These are phyloP conservation scores for Termitomyces sp. DNA, from an alignment of 768 basidiomycete species.

Conservation along the genomic window DNA sequence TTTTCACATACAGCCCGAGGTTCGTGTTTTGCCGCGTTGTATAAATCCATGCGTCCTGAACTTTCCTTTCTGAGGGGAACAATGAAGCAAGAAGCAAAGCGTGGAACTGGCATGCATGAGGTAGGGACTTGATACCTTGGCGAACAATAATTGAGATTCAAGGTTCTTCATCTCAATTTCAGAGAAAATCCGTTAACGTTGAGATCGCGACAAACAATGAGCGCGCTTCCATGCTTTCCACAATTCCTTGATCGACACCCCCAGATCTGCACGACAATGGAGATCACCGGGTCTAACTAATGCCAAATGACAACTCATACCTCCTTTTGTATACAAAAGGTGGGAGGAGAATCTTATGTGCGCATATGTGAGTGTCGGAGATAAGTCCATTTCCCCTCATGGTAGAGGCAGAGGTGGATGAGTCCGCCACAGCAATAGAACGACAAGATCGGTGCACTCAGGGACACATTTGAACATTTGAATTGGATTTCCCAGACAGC, in stretches of 20 bases:
- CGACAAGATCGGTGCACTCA: neutral
- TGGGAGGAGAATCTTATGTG: neutral
- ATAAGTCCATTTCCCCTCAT: neutral
- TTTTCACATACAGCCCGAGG: neutral
- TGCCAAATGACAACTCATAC: neutral
- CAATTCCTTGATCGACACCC: too few relatives aligned
- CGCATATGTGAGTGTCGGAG: neutral
- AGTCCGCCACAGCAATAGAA: neutral
- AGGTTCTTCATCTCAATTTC: too few relatives aligned
- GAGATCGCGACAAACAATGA: neutral
- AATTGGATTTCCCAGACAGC: neutral
- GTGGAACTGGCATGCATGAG: neutral
- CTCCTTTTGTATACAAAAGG: neutral
- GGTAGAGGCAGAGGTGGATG: too few relatives aligned
- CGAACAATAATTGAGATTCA: too few relatives aligned
- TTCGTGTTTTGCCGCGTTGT: neutral
- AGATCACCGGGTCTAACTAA: neutral
- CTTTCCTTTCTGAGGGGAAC: neutral
- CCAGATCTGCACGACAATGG: neutral
- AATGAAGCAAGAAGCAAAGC: neutral
- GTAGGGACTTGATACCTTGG: neutral
- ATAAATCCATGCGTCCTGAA: neutral
- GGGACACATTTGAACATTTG: neutral
- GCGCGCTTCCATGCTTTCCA: neutral
- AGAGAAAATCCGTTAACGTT: neutral